Evolutionary conservation across 2,329 filamentous ascomycete genomes (phyloP).

Genomic region (Camillea tinctor): DNA sequence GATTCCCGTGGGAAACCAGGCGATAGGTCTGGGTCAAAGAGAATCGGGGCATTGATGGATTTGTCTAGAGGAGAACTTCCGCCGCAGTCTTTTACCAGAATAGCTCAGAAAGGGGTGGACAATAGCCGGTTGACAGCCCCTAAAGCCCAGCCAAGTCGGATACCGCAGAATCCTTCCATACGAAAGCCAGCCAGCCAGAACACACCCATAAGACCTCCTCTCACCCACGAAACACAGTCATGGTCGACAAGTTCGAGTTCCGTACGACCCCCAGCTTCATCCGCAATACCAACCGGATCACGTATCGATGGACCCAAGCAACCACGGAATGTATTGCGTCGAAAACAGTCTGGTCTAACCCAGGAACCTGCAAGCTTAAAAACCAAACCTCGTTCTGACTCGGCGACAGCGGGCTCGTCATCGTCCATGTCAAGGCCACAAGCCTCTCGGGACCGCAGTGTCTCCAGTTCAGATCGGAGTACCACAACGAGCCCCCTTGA

Average conservation of each 20-base stretch:
- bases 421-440: conserved; percentile 42
- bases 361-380: conserved; percentile 36
- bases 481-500: conserved; percentile 45
- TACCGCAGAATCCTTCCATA: conserved; percentile 36
- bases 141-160: conserved; percentile 31
- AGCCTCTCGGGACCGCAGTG: conserved; percentile 35
- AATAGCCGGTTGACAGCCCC: conserved; percentile 22
- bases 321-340: conserved; percentile 45
- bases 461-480: conserved; percentile 40
- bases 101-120: conserved; percentile 27
- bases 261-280: conserved; percentile 29
- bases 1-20: conserved; percentile 25
- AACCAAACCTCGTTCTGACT: conserved; percentile 36
- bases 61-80: conserved; percentile 27
- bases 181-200: conserved; percentile 20
- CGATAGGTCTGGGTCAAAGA: conserved; percentile 27
- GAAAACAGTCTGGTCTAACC: conserved; percentile 49
- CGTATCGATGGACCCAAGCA: conserved; percentile 33
- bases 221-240: conserved; percentile 44
- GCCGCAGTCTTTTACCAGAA: conserved; percentile 20
- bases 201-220: conserved; percentile 32
- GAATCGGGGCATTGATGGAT: conserved; percentile 29
- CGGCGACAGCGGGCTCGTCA: conserved; percentile 41
- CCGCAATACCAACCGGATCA: conserved; percentile 37
- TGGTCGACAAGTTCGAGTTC: conserved; percentile 39